Evolutionary conservation across 1,284 basidiomycete genomes (phyloP), one percentile per base, ranked within the genome.

Genomic region (Anthracocystis walkeri): DNA sequence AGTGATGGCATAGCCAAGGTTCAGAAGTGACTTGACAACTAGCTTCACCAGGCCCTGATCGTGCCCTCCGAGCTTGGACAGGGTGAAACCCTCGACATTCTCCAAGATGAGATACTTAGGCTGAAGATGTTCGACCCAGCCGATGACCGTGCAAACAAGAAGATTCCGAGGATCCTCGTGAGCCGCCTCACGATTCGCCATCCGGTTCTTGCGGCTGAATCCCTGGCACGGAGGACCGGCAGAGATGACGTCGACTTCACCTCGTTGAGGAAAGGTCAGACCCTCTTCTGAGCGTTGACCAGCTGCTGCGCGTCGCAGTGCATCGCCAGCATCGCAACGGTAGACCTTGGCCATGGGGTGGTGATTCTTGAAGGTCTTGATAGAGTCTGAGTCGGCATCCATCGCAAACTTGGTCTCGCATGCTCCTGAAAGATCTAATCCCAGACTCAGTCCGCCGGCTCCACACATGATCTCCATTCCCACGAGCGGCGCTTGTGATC

Each of bases 151-250:
- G 25, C 59, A 62, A 0, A 70, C 63, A 6, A 75, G 58, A 0
- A 75, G 64, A 41, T 75, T 75, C 1, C 73, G 40, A 2, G 57
- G 38, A 33, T 75, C 73, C 12, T 60, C 14, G 3, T 70, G 54
- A 4, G 66, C 65, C 6, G 58, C 53, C 8, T 65, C 63, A 4
- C 49, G 51, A 6, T 29, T 4, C 0, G 68, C 67, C 7, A 14
- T n/a, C 3, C 44, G 53, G 18, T 76, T 76, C 41, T 48, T 54
- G 8, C 44, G n/a, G 27, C 68, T 71, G 44, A 72, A 67, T 0
- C 73, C 73, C 21, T 76, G 73, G 29, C 73, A 76, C 1, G 73
- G 73, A 3, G 73, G 73, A 2, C 73, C 73, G 1, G 64, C 68
- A 1, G 51, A 33, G 20, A 76, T 62, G 0, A 76, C 14, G 23